phyloP scores from a whole-genome alignment of 306 rosid genomes.

The Mimosa bimucronata region DNA sequence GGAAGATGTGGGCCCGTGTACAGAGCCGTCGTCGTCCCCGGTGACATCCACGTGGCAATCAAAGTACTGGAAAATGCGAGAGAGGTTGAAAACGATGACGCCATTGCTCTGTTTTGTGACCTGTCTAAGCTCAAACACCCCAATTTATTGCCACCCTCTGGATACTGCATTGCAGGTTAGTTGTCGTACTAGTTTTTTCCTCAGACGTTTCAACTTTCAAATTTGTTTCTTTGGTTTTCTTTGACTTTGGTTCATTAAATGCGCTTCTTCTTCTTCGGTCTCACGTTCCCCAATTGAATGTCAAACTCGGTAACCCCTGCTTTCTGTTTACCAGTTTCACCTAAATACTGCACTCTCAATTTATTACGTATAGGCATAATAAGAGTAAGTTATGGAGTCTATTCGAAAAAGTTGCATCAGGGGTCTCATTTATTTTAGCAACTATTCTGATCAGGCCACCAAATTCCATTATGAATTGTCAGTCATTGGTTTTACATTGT shows the following conservation, averaged over 20 bases:
- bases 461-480: neutral
- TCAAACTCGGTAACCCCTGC: neutral
- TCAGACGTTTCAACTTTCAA: conserved; percentile 32
- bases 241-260: conserved; percentile 45
- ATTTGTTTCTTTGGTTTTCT: neutral
- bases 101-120: conserved; percentile 63
- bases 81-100: conserved; percentile 54
- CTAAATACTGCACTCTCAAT: conserved; percentile 34
- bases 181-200: neutral
- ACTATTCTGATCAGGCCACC: neutral
- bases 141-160: conserved; percentile 81
- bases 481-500: neutral
- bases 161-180: conserved; percentile 97
- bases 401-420: neutral
- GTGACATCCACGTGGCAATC: conserved; percentile 95
- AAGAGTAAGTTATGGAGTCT: neutral
- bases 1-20: conserved; percentile 97
- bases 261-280: conserved; percentile 53
- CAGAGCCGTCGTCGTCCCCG: conserved; percentile 75
- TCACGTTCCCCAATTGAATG: neutral
- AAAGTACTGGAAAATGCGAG: conserved; percentile 82
- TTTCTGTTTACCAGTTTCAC: conserved; percentile 14
- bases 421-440: neutral
- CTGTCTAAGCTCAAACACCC: conserved; percentile 77
- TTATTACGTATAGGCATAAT: neutral